Base-by-base conservation (phyloP, 176 grass and related monocot genomes). In the Thinopyrum elongatum region DNA sequence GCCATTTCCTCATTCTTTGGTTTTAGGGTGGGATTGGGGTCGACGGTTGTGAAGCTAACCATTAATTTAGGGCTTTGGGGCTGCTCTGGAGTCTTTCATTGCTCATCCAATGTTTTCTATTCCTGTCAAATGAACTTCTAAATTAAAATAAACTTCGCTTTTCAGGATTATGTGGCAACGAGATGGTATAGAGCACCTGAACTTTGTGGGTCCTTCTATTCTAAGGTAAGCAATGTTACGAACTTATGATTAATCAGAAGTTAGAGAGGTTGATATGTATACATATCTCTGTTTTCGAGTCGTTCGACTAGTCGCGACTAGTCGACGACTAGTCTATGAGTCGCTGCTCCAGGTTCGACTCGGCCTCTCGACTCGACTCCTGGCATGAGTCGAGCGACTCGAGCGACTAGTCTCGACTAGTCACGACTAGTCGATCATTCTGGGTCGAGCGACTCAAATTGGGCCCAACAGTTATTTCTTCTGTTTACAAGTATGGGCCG, bases 101-200 rank as follows among this genome's bases (percentile, higher is more conserved):
- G 4, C 64, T 57, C 27, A 76, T 55, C 19, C 57, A 7, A 19
- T n/a, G 57, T 60, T 49, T 64, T 33, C 36, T 61, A 9, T 1
- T 21, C 29, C 61, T 72, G 3, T 33, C 14, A 70, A 35, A 73
- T 76, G 35, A 65, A 3, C 44, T 27, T 51, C 27, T 66, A 38
- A 51, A 67, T 82, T 22, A 55, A 44, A 31, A 39, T 58, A 21
- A 75, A 57, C 7, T 17, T 53, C 4, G 8, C 76, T 66, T 59
- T 76, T 23, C 86, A 87, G 86, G 86, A 87, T 57, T 87, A 87
- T 33, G 86, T 87, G 25, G 86, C 86, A 76, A 87, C 86, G 2
- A 82, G 86, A 38, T 87, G 86, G 86, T 87, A 87, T 87, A 87
- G 86, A 65, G 86, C 86, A 17, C 86, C 86, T 76, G 86, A 87